phyloP scores from a whole-genome alignment of 2,329 filamentous ascomycete genomes.

The Fusarium devonianum region DNA sequence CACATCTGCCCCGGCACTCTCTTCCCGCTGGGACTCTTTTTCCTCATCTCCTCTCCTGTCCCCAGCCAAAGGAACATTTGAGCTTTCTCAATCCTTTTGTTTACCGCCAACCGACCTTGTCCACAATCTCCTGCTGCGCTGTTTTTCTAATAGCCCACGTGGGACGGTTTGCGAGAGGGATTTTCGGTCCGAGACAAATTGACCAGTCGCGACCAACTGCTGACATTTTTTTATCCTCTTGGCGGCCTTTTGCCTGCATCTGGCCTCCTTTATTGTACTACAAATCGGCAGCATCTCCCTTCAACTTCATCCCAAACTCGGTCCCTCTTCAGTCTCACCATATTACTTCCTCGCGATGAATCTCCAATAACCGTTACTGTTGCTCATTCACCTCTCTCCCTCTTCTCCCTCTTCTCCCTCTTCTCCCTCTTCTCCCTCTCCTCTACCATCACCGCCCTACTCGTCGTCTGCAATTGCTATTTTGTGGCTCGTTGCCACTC shows the following conservation, averaged over 20 bases:
- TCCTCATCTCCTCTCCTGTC: slow-evolving; percentile 15
- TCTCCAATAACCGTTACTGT: slow-evolving; percentile 33
- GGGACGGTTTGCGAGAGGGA: slow-evolving; percentile 21
- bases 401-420: neutral
- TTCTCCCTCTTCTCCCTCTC: slow-evolving; percentile 3
- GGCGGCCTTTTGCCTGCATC: slow-evolving; percentile 32
- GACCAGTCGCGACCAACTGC: slow-evolving; percentile 10
- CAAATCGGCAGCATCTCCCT: slow-evolving; percentile 21
- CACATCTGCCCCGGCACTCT: slow-evolving; percentile 33
- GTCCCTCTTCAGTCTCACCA: slow-evolving; percentile 9
- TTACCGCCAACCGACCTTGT: too few species aligned
- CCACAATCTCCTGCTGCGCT: slow-evolving; percentile 5
- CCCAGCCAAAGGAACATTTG: slow-evolving; percentile 16
- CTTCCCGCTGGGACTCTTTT: slow-evolving; percentile 23
- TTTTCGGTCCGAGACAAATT: slow-evolving; percentile 16
- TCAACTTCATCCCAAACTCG: slow-evolving; percentile 1
- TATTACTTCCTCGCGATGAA: slow-evolving; percentile 28
- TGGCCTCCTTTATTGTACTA: slow-evolving; percentile 11
- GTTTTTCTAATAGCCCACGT: slow-evolving; percentile 12
- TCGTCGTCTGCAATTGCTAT: slow-evolving; percentile 22
- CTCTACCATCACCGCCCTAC: slow-evolving; percentile 11
- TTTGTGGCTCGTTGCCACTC: slow-evolving; percentile 28
- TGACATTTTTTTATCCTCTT: slow-evolving; percentile 29
- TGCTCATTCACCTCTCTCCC: slow-evolving; percentile 6
- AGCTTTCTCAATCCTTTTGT: slow-evolving; percentile 21